Conservation (phyloP, 768 basidiomycete genomes). For the Suillus bovinus region DNA sequence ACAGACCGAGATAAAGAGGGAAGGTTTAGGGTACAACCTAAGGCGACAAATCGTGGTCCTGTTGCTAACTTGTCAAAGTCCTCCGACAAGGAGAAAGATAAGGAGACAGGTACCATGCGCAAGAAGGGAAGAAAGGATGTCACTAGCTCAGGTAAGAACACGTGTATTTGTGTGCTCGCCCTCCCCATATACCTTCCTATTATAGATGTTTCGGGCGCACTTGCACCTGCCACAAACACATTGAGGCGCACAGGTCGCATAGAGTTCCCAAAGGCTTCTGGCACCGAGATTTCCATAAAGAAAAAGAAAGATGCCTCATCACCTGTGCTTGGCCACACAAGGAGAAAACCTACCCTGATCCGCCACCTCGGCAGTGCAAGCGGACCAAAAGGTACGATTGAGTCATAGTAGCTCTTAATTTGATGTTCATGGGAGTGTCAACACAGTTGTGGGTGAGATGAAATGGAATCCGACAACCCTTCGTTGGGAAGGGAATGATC, state of each 20-base stretch:
- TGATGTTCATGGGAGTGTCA: constrained; percentile 16
- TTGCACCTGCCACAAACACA: constrained; percentile 48
- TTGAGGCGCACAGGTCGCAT: constrained; percentile 59
- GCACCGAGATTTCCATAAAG: constrained; percentile 41
- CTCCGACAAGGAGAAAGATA: constrained; percentile 38
- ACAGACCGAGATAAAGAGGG: constrained; percentile 84
- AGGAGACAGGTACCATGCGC: constrained; percentile 57
- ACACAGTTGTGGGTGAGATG: constrained; percentile 93
- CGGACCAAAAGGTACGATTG: constrained; percentile 69
- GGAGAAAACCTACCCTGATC: constrained; percentile 84
- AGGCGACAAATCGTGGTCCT: constrained; percentile 62
- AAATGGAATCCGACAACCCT: constrained; percentile 90
- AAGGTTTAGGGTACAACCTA: constrained; percentile 73
- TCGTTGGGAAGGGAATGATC: constrained; percentile 98
- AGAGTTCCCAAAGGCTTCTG: constrained; percentile 47
- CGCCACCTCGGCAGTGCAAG: constrained; percentile 71
- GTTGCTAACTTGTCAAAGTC: constrained; percentile 47
- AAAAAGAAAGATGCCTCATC: constrained; percentile 57
- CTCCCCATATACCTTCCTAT: background rate
- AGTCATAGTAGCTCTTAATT: constrained; percentile 5
- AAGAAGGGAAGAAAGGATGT: constrained; percentile 55
- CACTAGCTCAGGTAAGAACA: constrained; percentile 44
- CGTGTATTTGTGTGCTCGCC: constrained; percentile 2
- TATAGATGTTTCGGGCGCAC: constrained; percentile 27
- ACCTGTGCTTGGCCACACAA: constrained; percentile 44